phyloP scores from a whole-genome alignment of 164 flowering plant genomes.

The Tinospora cordifolia region DNA sequence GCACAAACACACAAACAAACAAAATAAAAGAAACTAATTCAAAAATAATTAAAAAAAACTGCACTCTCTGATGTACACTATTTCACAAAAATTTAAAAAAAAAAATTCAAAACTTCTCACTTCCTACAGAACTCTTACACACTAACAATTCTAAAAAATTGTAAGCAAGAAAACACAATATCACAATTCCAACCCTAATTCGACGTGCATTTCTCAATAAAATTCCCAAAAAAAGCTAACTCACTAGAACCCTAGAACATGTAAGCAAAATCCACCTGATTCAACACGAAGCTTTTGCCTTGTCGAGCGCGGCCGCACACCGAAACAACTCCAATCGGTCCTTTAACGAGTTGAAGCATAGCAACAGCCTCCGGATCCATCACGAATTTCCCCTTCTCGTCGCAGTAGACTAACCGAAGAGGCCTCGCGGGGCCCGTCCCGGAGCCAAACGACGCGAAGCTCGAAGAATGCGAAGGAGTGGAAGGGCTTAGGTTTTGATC shows the following conservation, averaged over 20 bases:
- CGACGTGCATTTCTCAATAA: not conserved
- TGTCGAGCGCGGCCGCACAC: constrained; percentile 98
- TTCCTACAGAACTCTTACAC: not conserved
- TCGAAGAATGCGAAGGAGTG: constrained; percentile 14
- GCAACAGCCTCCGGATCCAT: constrained; percentile 98
- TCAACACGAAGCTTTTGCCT: constrained; percentile 90
- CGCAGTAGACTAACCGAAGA: constrained; percentile 76
- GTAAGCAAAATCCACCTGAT: constrained; percentile 50
- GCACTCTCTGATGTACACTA: too few relatives aligned
- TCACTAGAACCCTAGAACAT: constrained; percentile 11
- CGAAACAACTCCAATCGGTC: constrained; percentile 86
- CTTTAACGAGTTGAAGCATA: constrained; percentile 80
- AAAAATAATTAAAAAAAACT: too few relatives aligned
- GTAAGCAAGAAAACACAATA: not conserved
- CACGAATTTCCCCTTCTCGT: constrained; percentile 81
- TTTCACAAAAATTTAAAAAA: too few relatives aligned
- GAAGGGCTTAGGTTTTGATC: constrained; percentile 1
- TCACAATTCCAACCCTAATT: not conserved
- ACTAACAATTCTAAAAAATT: not conserved
- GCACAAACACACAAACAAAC: too few relatives aligned
- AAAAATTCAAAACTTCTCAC: too few relatives aligned
- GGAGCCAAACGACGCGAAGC: constrained; percentile 24
- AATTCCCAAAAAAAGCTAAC: not conserved
- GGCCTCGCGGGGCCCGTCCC: constrained; percentile 82
- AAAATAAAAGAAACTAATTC: too few relatives aligned